Percentiles rank a stretch among this genome's conserved stretches.
phyloP scores from a whole-genome alignment of 331 rosid species.

The Quercus tomentella region DNA sequence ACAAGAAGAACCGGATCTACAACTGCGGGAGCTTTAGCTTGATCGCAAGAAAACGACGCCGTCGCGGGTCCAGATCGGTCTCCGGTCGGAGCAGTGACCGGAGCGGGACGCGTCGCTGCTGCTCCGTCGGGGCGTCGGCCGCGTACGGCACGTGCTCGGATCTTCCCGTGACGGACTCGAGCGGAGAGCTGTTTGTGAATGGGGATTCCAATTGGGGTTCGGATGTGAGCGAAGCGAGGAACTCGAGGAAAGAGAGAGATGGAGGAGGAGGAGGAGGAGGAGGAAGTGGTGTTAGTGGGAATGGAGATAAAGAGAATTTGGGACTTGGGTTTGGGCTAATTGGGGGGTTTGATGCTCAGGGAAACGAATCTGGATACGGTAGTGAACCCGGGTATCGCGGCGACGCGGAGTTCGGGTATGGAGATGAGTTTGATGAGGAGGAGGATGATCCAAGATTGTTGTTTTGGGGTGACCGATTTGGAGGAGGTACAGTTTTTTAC shows the following conservation, averaged over 20 bases:
- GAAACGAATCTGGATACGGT: slow-evolving; percentile 87
- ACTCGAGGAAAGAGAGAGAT: slow-evolving; percentile 68
- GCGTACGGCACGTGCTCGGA: slow-evolving; percentile 96
- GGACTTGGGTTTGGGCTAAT: slow-evolving; percentile 56
- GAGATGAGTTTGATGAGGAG: slow-evolving; percentile 94
- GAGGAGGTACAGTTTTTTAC: slow-evolving; percentile 61
- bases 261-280: slow-evolving; percentile 15
- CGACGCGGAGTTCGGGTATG: slow-evolving; percentile 93
- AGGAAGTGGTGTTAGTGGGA: slow-evolving; percentile 8
- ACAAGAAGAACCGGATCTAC: not conserved
- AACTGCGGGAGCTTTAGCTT: slow-evolving; percentile 38
- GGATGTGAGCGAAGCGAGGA: slow-evolving; percentile 88
- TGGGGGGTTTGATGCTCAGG: slow-evolving; percentile 72
- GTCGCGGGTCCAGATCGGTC: slow-evolving; percentile 86
- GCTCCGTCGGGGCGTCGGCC: slow-evolving; percentile 91
- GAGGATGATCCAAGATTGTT: slow-evolving; percentile 73
- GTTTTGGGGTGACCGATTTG: slow-evolving; percentile 72
- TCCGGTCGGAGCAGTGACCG: slow-evolving; percentile 99
- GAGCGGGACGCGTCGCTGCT: slow-evolving; percentile 78
- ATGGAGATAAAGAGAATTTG: slow-evolving; percentile 68
- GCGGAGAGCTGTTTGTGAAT: slow-evolving; percentile 89
- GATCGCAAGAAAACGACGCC: slow-evolving; percentile 73
- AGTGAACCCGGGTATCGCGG: slow-evolving; percentile 99
- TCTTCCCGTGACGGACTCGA: slow-evolving; percentile 92
- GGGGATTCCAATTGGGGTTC: slow-evolving; percentile 93